Evolutionary conservation across 208 protist species (phyloP).

Genomic region (Leishmania guyanensis): DNA sequence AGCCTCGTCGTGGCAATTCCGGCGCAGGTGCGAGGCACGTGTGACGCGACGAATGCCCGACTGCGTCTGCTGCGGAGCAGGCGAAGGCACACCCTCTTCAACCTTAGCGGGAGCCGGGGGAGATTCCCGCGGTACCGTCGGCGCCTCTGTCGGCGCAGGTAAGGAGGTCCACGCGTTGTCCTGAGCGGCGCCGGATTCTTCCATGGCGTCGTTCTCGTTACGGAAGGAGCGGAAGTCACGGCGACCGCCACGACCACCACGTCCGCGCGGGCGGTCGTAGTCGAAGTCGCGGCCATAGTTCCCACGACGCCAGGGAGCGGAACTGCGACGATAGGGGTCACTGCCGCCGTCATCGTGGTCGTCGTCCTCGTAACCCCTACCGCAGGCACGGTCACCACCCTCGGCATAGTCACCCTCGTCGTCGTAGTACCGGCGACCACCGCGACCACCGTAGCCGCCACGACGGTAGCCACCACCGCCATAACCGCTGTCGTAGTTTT

Average conservation of each 20-base stretch:
- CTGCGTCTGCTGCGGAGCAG: conserved; percentile 12
- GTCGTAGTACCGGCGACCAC: conserved; percentile 30
- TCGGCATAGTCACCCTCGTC: conserved; percentile 14
- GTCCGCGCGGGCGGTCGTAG: conserved; percentile 20
- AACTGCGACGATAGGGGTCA: conserved; percentile 8
- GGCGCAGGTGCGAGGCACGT: conserved; percentile 70
- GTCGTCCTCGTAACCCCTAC: conserved; percentile 11
- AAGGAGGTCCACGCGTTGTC: conserved; percentile 30
- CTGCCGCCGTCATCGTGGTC: conserved; percentile 3
- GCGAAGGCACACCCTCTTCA: neutral
- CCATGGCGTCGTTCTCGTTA: conserved; percentile 22
- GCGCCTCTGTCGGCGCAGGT: conserved; percentile 2
- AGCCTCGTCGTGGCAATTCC: conserved; percentile 72
- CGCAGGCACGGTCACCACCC: conserved; percentile 9
- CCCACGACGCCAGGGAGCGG: conserved; percentile 14
- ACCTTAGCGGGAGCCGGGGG: neutral
- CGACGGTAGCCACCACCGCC: conserved; percentile 23
- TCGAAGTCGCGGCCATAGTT: conserved; percentile 25
- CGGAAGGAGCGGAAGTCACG: conserved; percentile 27
- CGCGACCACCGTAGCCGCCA: conserved; percentile 26
- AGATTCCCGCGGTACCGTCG: conserved; percentile 8
- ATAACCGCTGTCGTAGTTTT: conserved; percentile 25
- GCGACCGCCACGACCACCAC: conserved; percentile 16
- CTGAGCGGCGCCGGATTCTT: neutral
- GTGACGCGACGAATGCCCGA: conserved; percentile 38